A percentile compares a stretch with the other conserved stretches of the same genome.
Evolutionary conservation across 257 asterid genomes (phyloP).

Genomic region (Nicotiana noctiflora): DNA sequence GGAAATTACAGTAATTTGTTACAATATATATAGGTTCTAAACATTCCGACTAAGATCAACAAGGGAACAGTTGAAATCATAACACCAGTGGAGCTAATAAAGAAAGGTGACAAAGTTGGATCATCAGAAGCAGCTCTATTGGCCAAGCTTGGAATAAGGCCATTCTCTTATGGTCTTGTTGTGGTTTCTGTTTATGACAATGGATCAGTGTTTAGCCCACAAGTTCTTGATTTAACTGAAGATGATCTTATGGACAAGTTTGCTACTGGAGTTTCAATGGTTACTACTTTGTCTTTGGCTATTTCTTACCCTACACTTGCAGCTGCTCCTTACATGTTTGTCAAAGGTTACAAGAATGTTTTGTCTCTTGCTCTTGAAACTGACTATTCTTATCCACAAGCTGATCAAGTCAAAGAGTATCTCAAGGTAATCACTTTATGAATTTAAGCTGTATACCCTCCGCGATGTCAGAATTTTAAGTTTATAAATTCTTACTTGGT

Average conservation of each 20-base stretch:
- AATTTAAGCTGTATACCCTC: too few species aligned
- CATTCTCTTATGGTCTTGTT: constrained; percentile 83
- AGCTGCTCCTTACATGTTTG: constrained; percentile 89
- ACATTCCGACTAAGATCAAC: constrained; percentile 93
- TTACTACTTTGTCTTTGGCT: constrained; percentile 60
- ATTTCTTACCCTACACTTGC: constrained; percentile 78
- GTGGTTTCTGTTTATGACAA: constrained; percentile 64
- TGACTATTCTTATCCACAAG: constrained; percentile 70
- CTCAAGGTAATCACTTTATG: constrained; percentile 36
- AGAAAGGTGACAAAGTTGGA: constrained; percentile 97
- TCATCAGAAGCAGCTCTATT: constrained; percentile 94
- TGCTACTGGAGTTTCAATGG: constrained; percentile 61
- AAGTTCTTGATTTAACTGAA: constrained; percentile 70
- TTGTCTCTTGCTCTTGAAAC: constrained; percentile 64
- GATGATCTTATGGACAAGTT: constrained; percentile 76
- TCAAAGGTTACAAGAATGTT: constrained; percentile 70
- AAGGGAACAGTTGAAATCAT: constrained; percentile 96
- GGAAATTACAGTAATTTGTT: not conserved
- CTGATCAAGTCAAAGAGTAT: constrained; percentile 79
- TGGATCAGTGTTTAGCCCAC: constrained; percentile 86
- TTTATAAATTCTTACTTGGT: too few species aligned
- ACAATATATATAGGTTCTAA: constrained; percentile 45
- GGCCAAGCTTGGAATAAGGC: constrained; percentile 87
- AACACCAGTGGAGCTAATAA: constrained; percentile 90
- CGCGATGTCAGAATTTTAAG: too few species aligned